Base-by-base conservation (phyloP, 2,329 filamentous ascomycete genomes). In the Clonostachys solani region DNA sequence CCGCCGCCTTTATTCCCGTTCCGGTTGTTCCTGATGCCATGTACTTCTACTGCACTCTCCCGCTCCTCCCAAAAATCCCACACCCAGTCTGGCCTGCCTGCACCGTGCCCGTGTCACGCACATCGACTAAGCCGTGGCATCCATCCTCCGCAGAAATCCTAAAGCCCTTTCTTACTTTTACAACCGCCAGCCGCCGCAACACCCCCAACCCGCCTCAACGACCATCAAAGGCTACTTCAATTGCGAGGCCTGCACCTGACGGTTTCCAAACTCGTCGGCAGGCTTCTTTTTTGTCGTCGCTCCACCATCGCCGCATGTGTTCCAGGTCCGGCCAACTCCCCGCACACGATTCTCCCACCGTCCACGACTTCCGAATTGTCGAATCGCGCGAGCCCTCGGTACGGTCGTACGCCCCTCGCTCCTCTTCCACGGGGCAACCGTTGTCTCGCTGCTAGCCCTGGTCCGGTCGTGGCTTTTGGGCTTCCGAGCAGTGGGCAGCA, bases 11-110 rank as follows among this genome's bases (percentile, higher is more conserved):
- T 46, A 48, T 49, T 49, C 49, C 49, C 47, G 46, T 50, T 50
- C 49, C 44, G 49, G 3, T 67, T 54, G 9, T 65, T 51, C 57
- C 65, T 64, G 18, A 43, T 47, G n/a, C 36, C 36, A n/a, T n/a
- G 15, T 18, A 18, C 19, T 36, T 40, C 13, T 44, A 29, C 43
- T 47, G 42, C 42, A 43, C n/a, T 48, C 45, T 42, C 38, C 46
- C 47, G 45, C 43, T n/a, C 40, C 45, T 49, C 48, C 44, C 43
- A 29, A 46, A 51, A 50, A 40, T 45, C 46, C 45, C 45, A 47
- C 49, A 46, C 47, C 49, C 46, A 29, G 23, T 29, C 23, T 29
- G 23, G 23, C 23, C 23, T 29, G 23, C 23, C 9, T 50, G 44
- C 49, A n/a, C 36, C 36, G 36, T 38, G 17, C 36, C 36, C 36